Conservation (phyloP, 441 rosid species). For the Theobroma grandiflorum region DNA sequence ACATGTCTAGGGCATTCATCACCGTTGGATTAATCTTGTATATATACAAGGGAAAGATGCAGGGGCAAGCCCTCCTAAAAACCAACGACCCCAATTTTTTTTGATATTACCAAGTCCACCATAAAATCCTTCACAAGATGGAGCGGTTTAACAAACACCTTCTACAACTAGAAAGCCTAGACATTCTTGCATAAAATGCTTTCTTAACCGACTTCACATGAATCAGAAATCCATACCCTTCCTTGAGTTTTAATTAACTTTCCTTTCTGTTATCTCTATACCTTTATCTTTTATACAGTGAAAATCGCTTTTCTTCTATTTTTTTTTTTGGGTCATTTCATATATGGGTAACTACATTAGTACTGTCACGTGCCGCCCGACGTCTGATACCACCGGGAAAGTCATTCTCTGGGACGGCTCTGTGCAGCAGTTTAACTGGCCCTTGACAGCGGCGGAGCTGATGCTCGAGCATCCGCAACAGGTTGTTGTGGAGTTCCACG, state of each 20-base stretch:
- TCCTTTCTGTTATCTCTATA: background rate
- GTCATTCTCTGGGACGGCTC: conserved; percentile 75
- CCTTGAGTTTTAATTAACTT: background rate
- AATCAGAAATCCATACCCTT: background rate
- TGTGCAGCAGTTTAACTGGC: conserved; percentile 53
- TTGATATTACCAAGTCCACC: conserved; percentile 52
- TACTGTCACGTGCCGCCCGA: conserved; percentile 28
- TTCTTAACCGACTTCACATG: background rate
- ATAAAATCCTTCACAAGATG: conserved; percentile 53
- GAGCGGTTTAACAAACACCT: conserved; percentile 80
- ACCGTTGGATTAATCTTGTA: conserved; percentile 33
- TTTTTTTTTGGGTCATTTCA: background rate
- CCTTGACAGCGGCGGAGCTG: conserved; percentile 77
- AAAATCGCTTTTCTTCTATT: background rate
- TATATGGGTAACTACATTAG: conserved; percentile 61
- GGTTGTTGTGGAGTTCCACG: conserved; percentile 72
- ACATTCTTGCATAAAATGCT: conserved; percentile 14
- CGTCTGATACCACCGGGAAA: conserved; percentile 46
- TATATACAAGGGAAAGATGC: too few species aligned
- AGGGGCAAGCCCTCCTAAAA: conserved; percentile 18
- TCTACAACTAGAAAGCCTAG: conserved; percentile 10
- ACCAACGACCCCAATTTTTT: conserved; percentile 40
- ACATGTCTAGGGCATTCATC: conserved; percentile 7
- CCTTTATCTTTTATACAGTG: background rate
- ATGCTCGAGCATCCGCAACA: conserved; percentile 87